Conservation (phyloP, 1,284 basidiomycete genomes). For the Marasmius tenuissimus region DNA sequence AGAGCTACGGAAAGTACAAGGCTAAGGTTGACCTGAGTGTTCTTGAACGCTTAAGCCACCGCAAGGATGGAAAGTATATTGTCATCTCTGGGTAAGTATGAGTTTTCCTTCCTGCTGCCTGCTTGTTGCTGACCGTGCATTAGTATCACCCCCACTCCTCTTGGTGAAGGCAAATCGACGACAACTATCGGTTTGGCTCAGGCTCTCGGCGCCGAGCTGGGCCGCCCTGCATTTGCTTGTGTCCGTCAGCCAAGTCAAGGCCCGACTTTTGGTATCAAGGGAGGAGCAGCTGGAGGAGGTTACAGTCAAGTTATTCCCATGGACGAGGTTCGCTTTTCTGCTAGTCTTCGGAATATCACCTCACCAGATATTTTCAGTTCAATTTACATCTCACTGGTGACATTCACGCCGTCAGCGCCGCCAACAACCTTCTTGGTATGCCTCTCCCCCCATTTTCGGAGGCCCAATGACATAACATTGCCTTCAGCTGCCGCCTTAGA, state of each 20-base stretch:
- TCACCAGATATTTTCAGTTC: constrained; percentile 55
- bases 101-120: background rate
- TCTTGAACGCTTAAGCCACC: constrained; percentile 81
- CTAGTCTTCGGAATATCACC: background rate
- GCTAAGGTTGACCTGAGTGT: constrained; percentile 95
- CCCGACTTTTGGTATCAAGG: constrained; percentile 99
- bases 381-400: constrained; percentile 97
- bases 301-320: constrained; percentile 99
- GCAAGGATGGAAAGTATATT: constrained; percentile 96
- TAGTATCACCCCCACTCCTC: constrained; percentile 96
- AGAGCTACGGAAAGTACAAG: constrained; percentile 95
- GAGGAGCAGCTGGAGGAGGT: constrained; percentile 96
- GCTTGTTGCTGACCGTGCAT: constrained; percentile 5
- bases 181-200: constrained; percentile 98
- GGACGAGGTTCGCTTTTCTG: constrained; percentile 75
- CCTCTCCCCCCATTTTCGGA: background rate
- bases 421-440: constrained; percentile 91
- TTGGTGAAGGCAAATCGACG: constrained; percentile 98
- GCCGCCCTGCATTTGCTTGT: constrained; percentile 93
- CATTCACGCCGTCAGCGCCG: constrained; percentile 97
- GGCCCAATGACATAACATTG: constrained; percentile 13
- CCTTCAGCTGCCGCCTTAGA: constrained; percentile 88
- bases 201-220: constrained; percentile 93
- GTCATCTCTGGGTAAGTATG: constrained; percentile 83
- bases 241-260: constrained; percentile 99